phyloP scores from a whole-genome alignment of 208 protist species.

The Crithidia mellificae region DNA sequence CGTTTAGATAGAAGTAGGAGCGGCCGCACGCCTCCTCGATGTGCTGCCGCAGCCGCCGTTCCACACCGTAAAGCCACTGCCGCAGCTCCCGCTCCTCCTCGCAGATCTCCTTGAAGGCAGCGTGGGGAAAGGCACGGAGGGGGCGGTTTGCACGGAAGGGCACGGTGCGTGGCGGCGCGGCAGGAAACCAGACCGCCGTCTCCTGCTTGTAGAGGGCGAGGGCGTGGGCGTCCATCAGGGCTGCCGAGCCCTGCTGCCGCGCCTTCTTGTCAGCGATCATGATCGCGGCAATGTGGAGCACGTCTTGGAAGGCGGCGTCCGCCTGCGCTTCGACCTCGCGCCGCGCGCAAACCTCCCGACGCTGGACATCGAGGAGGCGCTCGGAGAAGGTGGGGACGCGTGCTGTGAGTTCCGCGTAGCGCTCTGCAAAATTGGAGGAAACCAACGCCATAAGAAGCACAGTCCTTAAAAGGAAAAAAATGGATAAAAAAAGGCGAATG shows the following conservation, averaged over 20 bases:
- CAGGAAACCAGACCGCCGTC: conserved; percentile 58
- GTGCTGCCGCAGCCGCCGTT: conserved; percentile 46
- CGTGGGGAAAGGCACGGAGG: conserved; percentile 49
- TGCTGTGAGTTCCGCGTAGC: conserved; percentile 56
- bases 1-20: conserved; percentile 50
- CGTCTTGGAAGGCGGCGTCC: conserved; percentile 41
- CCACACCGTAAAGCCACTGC: conserved; percentile 60
- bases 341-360: conserved; percentile 59
- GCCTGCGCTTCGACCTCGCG: conserved; percentile 51
- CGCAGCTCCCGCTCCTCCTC: conserved; percentile 77
- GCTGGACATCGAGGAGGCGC: conserved; percentile 49
- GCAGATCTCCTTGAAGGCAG: conserved; percentile 45
- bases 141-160: conserved; percentile 28
- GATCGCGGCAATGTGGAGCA: conserved; percentile 62
- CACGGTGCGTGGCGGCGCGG: conserved; percentile 34
- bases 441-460: conserved; percentile 47
- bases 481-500: too few species aligned
- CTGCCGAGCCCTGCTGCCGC: conserved; percentile 25
- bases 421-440: conserved; percentile 56
- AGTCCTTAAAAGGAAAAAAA: too few species aligned
- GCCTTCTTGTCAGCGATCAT: conserved; percentile 67
- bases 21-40: conserved; percentile 55
- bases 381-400: conserved; percentile 47
- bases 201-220: conserved; percentile 42
- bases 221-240: conserved; percentile 31